Evolutionary conservation across 768 basidiomycete species (phyloP), one percentile per base, ranked within the genome.

Genomic region (Lentinula raphanica): DNA sequence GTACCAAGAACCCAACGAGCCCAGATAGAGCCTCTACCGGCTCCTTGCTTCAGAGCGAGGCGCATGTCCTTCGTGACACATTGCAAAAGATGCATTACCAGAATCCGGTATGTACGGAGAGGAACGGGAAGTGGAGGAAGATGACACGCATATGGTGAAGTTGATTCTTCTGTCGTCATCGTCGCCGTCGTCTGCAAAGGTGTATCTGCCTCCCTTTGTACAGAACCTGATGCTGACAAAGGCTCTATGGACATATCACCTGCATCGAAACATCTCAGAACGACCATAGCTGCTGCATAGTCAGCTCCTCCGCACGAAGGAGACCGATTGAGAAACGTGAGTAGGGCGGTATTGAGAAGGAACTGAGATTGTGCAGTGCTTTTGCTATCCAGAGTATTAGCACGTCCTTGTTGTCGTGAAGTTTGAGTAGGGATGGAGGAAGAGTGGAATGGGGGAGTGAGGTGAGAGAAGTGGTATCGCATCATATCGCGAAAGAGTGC

Each of bases 331-430:
- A 53, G 36, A 15, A 53, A 53, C 11, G 51, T 53, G 19, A 38
- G 32, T 11, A 53, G 36, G 23, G 36, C 51, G 13, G 51, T 53
- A 17, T 53, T 53, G 36, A 53, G 51, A 17, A 53, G 51, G n/a
- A 27, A 27, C 28, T 53, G 51, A 17, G 32, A 13, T 53, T 53
- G 51, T 6, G 49, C 31, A 19, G 29, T 29, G 17, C 15, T 9
- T 50, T 50, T 50, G 17, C 13, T 5, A n/a, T 50, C 32, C n/a
- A 19, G 17, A 17, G 27, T 12, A 5, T 21, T 1, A n/a, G 8
- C 19, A n/a, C n/a, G 5, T 3, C 19, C n/a, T 17, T 40, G 39
- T 40, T 40, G n/a, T 28, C 19, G 19, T 25, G 45, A 25, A 8
- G 11, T 46, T 46, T 48, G 46, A 48, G n/a, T n/a, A n/a, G 17